Evolutionary conservation across 305 asterid genomes (phyloP), one percentile per base, ranked within the genome.

Genomic region (Solanum hybrid): DNA sequence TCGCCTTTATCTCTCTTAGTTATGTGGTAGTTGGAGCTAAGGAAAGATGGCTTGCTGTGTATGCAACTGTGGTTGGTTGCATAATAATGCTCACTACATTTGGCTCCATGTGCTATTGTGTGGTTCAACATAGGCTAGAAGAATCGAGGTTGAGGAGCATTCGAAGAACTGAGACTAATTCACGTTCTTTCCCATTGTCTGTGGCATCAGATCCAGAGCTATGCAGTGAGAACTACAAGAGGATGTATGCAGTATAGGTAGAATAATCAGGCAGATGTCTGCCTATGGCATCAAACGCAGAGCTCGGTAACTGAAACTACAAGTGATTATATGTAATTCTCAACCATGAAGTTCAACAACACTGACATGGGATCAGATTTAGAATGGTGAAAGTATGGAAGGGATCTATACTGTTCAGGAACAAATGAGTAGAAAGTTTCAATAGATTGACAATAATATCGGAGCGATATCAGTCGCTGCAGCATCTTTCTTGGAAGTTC

Each of bases 81-180:
- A 92, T 96, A 1, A 96, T 97, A 86, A 97, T 97, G 99, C 92
- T 92, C 89, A 93, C 99, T 1, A 97, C 99, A 2, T 96, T 97
- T 13, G 99, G 98, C 26, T 95, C 98, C 14, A 97, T 97, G 99
- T 95, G 96, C 92, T 97, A 88, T 39, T 97, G 99, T 46, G 99
- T 97, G 79, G 92, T 97, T 76, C 94, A 93, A 10, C 96, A 97
- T 79, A 91, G 99, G 94, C 46, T 96, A 91, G 99, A 97, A 86
- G 99, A 95, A 78, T 93, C 98, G 28, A 96, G 95, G 94, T 92
- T 96, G 95, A 94, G 98, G 93, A 96, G 29, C 90, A 91, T 95
- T 61, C 90, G 95, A 89, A 94, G 90, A 89, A 92, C 90, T 2
- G 89, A 95, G 74, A 94, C 97, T 0, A 93, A 95, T 46, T 95